A percentile compares a stretch with the other conserved stretches of the same genome.
Evolutionary conservation across 1,284 basidiomycete species (phyloP).

Genomic region (Fomitopsis schrenkii): DNA sequence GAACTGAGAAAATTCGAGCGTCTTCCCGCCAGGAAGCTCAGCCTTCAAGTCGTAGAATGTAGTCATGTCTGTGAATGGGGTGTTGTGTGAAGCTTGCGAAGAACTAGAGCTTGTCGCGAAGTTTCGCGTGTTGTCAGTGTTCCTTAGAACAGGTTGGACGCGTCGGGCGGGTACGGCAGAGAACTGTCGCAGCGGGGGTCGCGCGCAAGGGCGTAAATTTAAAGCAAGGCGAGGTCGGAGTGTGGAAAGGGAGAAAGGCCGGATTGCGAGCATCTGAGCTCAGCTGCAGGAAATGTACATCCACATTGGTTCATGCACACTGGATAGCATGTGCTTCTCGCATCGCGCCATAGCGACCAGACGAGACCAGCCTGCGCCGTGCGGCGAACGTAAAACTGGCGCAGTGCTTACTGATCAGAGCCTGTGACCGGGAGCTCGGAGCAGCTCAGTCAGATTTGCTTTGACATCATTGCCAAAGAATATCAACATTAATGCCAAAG

Average conservation of each 20-base stretch:
- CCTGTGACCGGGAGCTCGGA: no score
- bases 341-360: neutral
- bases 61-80: slow-evolving; percentile 10
- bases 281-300: no score
- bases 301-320: no score
- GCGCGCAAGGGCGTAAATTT: no score
- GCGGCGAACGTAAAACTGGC: neutral
- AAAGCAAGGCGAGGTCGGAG: no score
- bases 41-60: slow-evolving; percentile 64
- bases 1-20: slow-evolving; percentile 60
- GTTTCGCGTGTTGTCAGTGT: neutral
- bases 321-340: neutral
- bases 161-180: neutral
- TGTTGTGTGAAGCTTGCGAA: neutral
- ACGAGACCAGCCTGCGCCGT: neutral
- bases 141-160: neutral
- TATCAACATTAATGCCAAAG: no score
- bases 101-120: neutral
- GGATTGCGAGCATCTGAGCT: no score
- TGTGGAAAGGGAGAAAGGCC: no score
- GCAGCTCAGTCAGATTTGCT: no score
- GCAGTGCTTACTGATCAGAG: neutral
- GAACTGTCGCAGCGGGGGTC: neutral
- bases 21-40: slow-evolving; percentile 47
- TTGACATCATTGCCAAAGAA: no score